Percentiles rank a stretch among this genome's conserved stretches.
phyloP scores from a whole-genome alignment of 2,329 filamentous ascomycete species.

The Fusarium miscanthi region DNA sequence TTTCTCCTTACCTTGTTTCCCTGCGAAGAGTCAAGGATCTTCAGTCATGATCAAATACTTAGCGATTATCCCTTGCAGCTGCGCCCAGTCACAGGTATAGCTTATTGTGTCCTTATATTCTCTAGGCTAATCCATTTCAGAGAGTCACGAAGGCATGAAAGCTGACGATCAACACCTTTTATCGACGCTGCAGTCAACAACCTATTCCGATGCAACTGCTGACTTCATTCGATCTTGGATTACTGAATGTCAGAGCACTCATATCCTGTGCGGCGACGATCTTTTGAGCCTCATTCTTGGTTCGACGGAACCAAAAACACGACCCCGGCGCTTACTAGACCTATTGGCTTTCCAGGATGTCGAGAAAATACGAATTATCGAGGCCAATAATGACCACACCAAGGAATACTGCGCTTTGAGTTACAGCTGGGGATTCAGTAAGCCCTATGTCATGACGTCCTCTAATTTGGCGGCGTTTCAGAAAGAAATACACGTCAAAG shows the following conservation, averaged over 20 bases:
- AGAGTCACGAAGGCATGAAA: background rate
- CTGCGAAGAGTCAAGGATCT: background rate
- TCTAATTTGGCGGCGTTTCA: background rate
- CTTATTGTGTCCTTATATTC: background rate
- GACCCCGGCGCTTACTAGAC: background rate
- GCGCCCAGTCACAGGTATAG: background rate
- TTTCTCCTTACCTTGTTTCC: background rate
- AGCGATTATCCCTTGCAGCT: background rate
- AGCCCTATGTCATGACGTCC: background rate
- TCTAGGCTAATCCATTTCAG: background rate
- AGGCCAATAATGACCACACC: background rate
- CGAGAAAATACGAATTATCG: background rate
- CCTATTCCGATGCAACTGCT: background rate
- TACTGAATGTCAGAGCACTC: background rate
- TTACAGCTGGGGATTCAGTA: slow-evolving; percentile 2
- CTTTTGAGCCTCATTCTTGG: background rate
- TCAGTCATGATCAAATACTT: background rate
- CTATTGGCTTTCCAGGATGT: background rate
- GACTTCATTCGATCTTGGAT: background rate
- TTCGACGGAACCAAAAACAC: background rate
- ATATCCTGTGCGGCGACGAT: background rate
- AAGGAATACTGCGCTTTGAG: background rate
- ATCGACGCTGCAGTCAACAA: background rate
- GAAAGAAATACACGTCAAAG: background rate
- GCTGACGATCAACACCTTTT: background rate